A percentile compares a stretch with the other conserved stretches of the same genome.
These are phyloP conservation scores for Leccinum truebloodii DNA, from an alignment of 768 basidiomycete genomes.

Conservation along the genomic window DNA sequence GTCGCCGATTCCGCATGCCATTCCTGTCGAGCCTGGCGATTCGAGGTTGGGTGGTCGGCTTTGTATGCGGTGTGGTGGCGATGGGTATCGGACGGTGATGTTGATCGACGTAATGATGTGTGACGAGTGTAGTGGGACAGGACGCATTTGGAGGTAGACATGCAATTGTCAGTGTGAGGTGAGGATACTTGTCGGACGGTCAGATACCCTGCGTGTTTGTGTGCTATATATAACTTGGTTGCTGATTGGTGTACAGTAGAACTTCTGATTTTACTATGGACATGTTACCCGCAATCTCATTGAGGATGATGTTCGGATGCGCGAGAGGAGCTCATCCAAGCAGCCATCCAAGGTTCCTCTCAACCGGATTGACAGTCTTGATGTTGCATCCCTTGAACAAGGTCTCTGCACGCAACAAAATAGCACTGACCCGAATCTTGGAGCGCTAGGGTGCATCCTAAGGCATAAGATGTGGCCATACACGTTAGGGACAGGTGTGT, in stretches of 20 bases:
- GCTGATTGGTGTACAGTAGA: background rate
- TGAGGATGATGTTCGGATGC: too few species aligned
- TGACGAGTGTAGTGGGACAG: constrained; percentile 60
- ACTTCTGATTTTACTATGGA: background rate
- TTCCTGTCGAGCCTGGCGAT: constrained; percentile 63
- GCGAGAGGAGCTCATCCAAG: too few species aligned
- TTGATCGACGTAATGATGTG: constrained; percentile 58
- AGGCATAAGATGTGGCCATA: too few species aligned
- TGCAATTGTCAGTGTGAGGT: background rate
- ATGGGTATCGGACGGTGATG: constrained; percentile 55
- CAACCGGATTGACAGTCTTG: too few species aligned
- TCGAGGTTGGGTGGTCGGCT: constrained; percentile 63
- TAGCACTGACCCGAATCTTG: too few species aligned
- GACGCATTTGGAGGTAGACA: constrained; percentile 47
- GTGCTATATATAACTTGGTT: background rate
- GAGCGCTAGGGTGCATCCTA: too few species aligned
- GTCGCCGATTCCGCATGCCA: constrained; percentile 40
- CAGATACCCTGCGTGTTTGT: constrained; percentile 4
- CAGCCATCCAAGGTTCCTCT: too few species aligned
- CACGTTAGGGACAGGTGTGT: too few species aligned
- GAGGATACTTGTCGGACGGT: background rate
- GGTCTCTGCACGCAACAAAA: too few species aligned
- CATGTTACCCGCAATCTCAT: background rate
- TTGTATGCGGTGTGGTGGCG: constrained; percentile 68
- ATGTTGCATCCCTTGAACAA: too few species aligned